A percentile compares a stretch with the other conserved stretches of the same genome.
Evolutionary conservation across 2,329 filamentous ascomycete genomes (phyloP).

Genomic region (Fusarium sp.): DNA sequence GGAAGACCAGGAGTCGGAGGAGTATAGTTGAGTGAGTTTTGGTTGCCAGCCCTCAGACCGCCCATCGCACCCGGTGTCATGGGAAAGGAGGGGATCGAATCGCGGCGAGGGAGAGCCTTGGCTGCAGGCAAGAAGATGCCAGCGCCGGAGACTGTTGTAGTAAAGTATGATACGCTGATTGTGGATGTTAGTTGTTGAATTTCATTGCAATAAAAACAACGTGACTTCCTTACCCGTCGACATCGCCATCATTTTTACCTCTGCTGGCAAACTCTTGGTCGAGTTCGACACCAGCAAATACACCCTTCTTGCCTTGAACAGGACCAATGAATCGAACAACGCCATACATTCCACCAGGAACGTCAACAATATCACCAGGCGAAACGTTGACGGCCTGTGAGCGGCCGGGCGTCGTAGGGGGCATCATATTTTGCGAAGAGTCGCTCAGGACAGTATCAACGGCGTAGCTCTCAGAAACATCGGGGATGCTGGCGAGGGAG

Average conservation of each 20-base stretch:
- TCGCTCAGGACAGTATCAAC: conserved; percentile 65
- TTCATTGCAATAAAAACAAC: not conserved
- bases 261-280: conserved; percentile 81
- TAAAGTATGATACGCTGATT: conserved; percentile 80
- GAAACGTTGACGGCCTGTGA: conserved; percentile 68
- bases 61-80: conserved; percentile 77
- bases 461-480: conserved; percentile 74
- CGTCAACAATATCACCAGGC: conserved; percentile 88
- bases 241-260: conserved; percentile 96
- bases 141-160: conserved; percentile 80
- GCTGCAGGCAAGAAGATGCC: conserved; percentile 93
- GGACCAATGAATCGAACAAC: conserved; percentile 88
- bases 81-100: conserved; percentile 69
- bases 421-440: conserved; percentile 61
- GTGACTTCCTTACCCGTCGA: conserved; percentile 80
- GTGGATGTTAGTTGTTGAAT: conserved; percentile 7
- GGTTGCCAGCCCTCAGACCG: conserved; percentile 66
- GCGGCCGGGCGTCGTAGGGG: conserved; percentile 68
- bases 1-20: conserved; percentile 75
- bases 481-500: conserved; percentile 74
- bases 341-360: conserved; percentile 93
- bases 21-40: conserved; percentile 71
- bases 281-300: conserved; percentile 93
- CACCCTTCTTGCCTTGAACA: conserved; percentile 89
- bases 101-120: conserved; percentile 80